A percentile compares a stretch with the other conserved stretches of the same genome.
These are phyloP conservation scores for Aspergillus pseudoterreus DNA, from an alignment of 2,329 filamentous ascomycete species.

Conservation along the genomic window DNA sequence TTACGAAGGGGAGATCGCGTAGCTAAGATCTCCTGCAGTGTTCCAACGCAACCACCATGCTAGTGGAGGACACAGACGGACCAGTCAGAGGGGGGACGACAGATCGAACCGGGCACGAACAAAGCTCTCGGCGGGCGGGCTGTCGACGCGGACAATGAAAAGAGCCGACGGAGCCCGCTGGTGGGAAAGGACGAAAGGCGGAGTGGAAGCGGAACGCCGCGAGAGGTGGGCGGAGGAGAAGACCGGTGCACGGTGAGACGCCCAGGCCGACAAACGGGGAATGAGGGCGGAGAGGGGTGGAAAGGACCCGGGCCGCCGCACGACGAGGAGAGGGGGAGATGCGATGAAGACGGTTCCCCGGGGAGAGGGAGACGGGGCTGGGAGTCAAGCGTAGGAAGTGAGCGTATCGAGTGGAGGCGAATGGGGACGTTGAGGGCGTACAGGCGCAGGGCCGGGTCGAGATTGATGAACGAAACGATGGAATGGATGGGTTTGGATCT, in stretches of 20 bases:
- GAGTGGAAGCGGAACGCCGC: neutral
- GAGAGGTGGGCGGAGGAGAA: constrained; percentile 10
- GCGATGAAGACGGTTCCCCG: neutral
- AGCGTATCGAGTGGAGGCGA: neutral
- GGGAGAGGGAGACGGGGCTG: constrained; percentile 3
- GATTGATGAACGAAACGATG: constrained; percentile 18
- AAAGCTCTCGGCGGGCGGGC: neutral
- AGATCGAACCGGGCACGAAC: constrained; percentile 4
- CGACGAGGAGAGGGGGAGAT: constrained; percentile 8
- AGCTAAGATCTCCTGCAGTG: constrained; percentile 7
- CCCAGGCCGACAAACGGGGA: constrained; percentile 17
- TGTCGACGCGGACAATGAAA: neutral
- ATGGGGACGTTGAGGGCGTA: neutral
- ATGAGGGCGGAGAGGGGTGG: constrained; percentile 27
- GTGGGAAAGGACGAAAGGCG: neutral
- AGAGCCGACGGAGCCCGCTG: neutral
- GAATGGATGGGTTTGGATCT: constrained; percentile 24
- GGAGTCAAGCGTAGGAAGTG: constrained; percentile 1
- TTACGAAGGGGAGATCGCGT: constrained; percentile 1
- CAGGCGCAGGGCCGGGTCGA: neutral
- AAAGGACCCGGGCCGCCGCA: constrained; percentile 24
- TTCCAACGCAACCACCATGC: constrained; percentile 16
- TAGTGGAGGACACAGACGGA: constrained; percentile 8
- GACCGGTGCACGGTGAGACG: constrained; percentile 12
- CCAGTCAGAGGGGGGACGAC: constrained; percentile 7